Evolutionary conservation across 2,329 filamentous ascomycete species (phyloP), one percentile per base, ranked within the genome.

Genomic region (Periconia macrospinosa): DNA sequence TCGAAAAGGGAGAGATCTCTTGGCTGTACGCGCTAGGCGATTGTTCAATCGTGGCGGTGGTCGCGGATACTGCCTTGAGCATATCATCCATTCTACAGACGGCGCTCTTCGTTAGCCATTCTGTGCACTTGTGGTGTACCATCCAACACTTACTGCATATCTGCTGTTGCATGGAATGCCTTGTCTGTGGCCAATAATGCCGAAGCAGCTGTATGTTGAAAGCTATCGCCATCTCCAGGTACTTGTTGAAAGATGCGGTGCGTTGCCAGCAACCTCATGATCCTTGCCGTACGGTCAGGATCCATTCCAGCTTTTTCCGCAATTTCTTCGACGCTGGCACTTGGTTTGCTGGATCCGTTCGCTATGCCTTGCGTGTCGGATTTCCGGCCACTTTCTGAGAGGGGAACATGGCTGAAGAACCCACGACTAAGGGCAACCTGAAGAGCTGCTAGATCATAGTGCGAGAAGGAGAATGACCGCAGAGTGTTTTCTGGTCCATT

Each of bases 1-100:
- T 58, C 9, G 59, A 50, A 42, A 70, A 71, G 1, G 66, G 58
- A 15, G 30, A 33, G 8, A 33, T 7, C 13, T 33, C 30, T 33
- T 33, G 30, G 13, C 30, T 33, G 30, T 33, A 33, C 30, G 57
- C 59, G 11, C 47, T 55, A 1, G 63, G 54, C 3, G 55, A 55
- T 10, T 49, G 30, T n/a, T 54, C 55, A 46, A 61, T 58, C n/a
- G 54, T 52, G 10, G 47, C 48, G 0, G 62, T 55, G 1, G 60
- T 56, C 27, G 61, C 59, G 1, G 63, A 60, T 15, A 65, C 60
- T 7, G 70, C 69, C 42, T 58, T 59, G 52, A 70, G 54, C 52
- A 66, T 59, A n/a, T 68, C 65, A 52, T 68, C 66, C 41, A 67
- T 23, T 49, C 62, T 50, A 17, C 43, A 50, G 13, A 33, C 30